Evolutionary conservation across 1,284 basidiomycete species (phyloP), one percentile per base, ranked within the genome.

Genomic region (Anthracocystis setariae): DNA sequence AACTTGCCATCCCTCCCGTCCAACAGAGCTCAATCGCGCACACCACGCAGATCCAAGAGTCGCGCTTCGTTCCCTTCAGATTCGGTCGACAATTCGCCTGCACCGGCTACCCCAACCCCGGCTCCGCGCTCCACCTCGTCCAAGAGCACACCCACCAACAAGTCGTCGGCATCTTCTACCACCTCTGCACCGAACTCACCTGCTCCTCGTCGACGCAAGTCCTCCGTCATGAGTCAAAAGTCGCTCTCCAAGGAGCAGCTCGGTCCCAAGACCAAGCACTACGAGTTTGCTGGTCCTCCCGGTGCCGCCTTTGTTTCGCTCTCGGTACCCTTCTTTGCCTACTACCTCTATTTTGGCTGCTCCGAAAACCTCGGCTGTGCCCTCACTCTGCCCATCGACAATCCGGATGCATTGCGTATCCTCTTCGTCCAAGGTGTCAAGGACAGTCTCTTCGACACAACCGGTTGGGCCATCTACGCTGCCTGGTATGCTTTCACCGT

Each of bases 401-500:
- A 70, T 10, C 54, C 71, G 13, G 50, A 63, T 23, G 68, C 64
- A 5, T 53, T 80, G 12, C 53, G 58, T 21, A 45, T 50, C 2
- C 45, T 64, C 40, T 52, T 78, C 20, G 29, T 49, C 1, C 49
- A 60, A 9, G 67, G 72, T 12, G 59, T 82, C 21, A 46, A 57
- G 38, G 67, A 61, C 24, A 78, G 77, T 52, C 68, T 96, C 8
- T 94, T 90, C 88, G 93, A 97, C 79, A 88, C 88, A 0, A 85
- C 93, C 58, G 94, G 92, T 0, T 83, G 88, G 17, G 78, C 88
- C 25, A 87, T 92, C 29, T 98, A 98, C 85, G 83, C 91, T 52
- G 91, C 83, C 0, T 98, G 95, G 95, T 98, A 98, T 84, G 85
- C 88, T 17, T 98, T 91, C 84, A 90, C 88, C 69, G 88, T 98